Evolutionary conservation across 805 yeast genomes (phyloP), one percentile per base, ranked within the genome.

Genomic region (Limtongozyma cylindracea): DNA sequence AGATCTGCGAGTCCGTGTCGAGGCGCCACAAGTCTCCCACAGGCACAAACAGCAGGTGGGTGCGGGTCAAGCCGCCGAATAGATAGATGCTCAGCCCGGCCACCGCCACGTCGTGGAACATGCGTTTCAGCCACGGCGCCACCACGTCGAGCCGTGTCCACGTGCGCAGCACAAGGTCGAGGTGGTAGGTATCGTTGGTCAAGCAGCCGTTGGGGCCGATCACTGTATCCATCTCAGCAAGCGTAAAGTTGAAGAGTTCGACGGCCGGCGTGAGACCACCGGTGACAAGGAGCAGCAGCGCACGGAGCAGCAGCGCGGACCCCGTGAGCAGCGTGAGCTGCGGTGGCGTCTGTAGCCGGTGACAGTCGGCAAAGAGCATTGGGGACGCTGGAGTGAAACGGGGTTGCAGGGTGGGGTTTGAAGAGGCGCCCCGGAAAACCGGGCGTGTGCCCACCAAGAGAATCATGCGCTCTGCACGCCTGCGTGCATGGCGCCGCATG

Each of bases 291-390:
- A 72, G 49, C 22, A 64, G 48, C 5, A 82, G 70, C 31, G 65
- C 58, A 17, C 56, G 49, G 13, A 66, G 47, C 1, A 56, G 45
- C 2, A 65, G 44, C 0, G 77, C 62, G 2, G 77, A 61, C 10
- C 88, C 88, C 1, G 78, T 66, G 25, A 84, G 49, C 20, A 58
- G 58, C 24, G n/a, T n/a, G n/a, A n/a, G n/a, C n/a, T n/a, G n/a
- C n/a, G n/a, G n/a, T n/a, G n/a, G n/a, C n/a, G n/a, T n/a, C n/a
- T n/a, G n/a, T n/a, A n/a, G n/a, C n/a, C n/a, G n/a, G n/a, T n/a
- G n/a, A n/a, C n/a, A n/a, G n/a, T n/a, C n/a, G n/a, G n/a, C n/a
- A n/a, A n/a, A n/a, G n/a, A n/a, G n/a, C n/a, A n/a, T n/a, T n/a
- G n/a, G n/a, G n/a, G n/a, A n/a, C n/a, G n/a, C n/a, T n/a, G n/a